phyloP scores from a whole-genome alignment of 192 early-diverging fungal species.

The Coemansia reversa region DNA sequence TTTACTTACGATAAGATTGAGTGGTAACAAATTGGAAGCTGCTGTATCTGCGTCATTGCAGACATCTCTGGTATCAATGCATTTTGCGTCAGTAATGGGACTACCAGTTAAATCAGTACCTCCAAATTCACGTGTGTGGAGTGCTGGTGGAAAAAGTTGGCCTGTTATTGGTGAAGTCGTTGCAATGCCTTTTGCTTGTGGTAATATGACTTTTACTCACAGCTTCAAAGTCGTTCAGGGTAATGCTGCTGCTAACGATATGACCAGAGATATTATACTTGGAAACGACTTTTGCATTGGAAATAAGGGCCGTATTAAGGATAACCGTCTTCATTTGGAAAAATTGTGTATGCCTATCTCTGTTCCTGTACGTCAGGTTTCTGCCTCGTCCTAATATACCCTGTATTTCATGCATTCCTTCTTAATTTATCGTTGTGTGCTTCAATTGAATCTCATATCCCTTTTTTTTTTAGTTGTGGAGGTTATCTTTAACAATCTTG shows the following conservation, averaged over 20 bases:
- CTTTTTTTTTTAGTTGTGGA: too few relatives aligned
- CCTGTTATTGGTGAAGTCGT: slow-evolving; percentile 35
- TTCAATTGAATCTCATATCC: too few relatives aligned
- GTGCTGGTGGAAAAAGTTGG: slow-evolving; percentile 44
- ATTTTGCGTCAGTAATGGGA: slow-evolving; percentile 33
- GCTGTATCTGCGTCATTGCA: slow-evolving; percentile 38
- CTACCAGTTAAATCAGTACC: slow-evolving; percentile 21
- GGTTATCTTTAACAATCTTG: too few relatives aligned
- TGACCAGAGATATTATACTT: slow-evolving; percentile 43
- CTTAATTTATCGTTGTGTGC: too few relatives aligned
- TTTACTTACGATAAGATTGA: slow-evolving; percentile 25
- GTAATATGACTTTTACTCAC: slow-evolving; percentile 50
- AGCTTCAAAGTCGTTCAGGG: slow-evolving; percentile 45
- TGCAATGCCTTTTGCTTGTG: slow-evolving; percentile 49
- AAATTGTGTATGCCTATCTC: slow-evolving; percentile 43
- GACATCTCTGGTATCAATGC: slow-evolving; percentile 48
- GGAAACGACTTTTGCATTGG: slow-evolving; percentile 53
- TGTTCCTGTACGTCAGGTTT: slow-evolving; percentile 45
- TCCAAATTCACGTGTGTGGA: slow-evolving; percentile 38
- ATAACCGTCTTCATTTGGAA: slow-evolving; percentile 47
- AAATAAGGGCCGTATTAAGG: slow-evolving; percentile 52
- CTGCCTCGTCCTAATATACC: slow-evolving; percentile 2
- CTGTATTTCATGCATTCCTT: neutral
- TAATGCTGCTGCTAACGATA: slow-evolving; percentile 26
- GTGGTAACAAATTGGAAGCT: slow-evolving; percentile 34